Evolutionary conservation across 139 green algal genomes (phyloP).

Genomic region (Micractinium conductrix): DNA sequence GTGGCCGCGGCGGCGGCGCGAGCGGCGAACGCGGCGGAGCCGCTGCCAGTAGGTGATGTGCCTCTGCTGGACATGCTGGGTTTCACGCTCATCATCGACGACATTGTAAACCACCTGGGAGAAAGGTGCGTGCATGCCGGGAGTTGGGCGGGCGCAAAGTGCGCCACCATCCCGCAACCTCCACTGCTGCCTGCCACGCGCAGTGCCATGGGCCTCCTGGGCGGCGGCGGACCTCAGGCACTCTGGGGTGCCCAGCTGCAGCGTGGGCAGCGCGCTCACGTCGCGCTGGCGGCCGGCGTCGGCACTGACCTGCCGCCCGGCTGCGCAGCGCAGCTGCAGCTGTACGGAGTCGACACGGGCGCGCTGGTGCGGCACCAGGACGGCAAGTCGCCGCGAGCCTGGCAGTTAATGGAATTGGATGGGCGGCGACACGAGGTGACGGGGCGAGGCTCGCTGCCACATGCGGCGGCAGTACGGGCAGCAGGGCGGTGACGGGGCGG

Average conservation of each 20-base stretch:
- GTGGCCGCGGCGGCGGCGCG: no score
- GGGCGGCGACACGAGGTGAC: slow-evolving; percentile 61
- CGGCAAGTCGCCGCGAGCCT: slow-evolving; percentile 62
- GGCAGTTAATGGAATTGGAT: slow-evolving; percentile 73
- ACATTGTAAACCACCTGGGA: slow-evolving; percentile 66
- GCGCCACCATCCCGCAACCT: no score
- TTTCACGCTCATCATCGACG: slow-evolving; percentile 73
- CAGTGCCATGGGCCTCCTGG: slow-evolving; percentile 59
- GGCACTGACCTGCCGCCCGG: slow-evolving; percentile 47
- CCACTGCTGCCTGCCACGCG: neutral
- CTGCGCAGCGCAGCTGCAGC: slow-evolving; percentile 51
- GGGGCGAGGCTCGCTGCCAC: neutral
- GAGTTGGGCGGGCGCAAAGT: neutral
- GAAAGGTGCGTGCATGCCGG: slow-evolving; percentile 14
- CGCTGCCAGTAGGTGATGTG: no score
- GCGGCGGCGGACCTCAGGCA: slow-evolving; percentile 66
- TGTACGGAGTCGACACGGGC: slow-evolving; percentile 31
- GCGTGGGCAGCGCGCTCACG: slow-evolving; percentile 12
- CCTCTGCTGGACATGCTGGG: neutral
- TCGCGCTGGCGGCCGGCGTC: slow-evolving; percentile 58
- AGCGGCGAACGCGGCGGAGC: no score
- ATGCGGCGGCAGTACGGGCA: no score
- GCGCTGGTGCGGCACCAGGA: slow-evolving; percentile 41
- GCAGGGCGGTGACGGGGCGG: no score
- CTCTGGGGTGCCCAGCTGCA: slow-evolving; percentile 66